Evolutionary conservation across 1,284 basidiomycete genomes (phyloP).

Genomic region (Papiliotrema laurentii): DNA sequence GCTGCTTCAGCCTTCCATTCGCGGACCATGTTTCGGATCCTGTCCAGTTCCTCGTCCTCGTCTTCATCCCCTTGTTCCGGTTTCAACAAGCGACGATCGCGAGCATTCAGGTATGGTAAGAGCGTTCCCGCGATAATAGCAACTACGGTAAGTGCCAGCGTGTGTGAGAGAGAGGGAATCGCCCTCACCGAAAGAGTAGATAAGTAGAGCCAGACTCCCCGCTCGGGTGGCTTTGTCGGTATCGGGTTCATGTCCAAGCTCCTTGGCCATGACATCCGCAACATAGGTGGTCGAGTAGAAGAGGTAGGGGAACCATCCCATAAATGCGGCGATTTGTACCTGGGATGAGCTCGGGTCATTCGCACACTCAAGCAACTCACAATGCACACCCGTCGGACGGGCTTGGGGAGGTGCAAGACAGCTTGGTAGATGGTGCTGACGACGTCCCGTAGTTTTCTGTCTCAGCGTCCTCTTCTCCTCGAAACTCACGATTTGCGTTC

Average conservation of each 20-base stretch:
- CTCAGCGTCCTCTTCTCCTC: constrained; percentile 5
- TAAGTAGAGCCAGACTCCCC: constrained; percentile 82
- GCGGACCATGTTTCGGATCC: constrained; percentile 64
- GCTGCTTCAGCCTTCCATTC: constrained; percentile 78
- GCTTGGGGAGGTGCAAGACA: constrained; percentile 67
- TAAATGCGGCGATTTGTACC: constrained; percentile 51
- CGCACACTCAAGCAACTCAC: constrained; percentile 53
- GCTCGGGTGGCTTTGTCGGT: constrained; percentile 74
- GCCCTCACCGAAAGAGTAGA: constrained; percentile 76
- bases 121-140: constrained; percentile 76
- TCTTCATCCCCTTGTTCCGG: constrained; percentile 53
- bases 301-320: constrained; percentile 81
- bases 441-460: constrained; percentile 55
- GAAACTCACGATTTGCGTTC: constrained; percentile 35
- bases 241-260: constrained; percentile 66
- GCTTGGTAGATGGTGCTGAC: constrained; percentile 70
- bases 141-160: constrained; percentile 52
- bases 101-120: constrained; percentile 73
- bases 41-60: constrained; percentile 65
- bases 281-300: constrained; percentile 94
- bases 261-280: constrained; percentile 81
- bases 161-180: constrained; percentile 4
- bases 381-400: constrained; percentile 81
- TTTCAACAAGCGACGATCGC: constrained; percentile 69
- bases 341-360: constrained; percentile 1